Percentiles rank a stretch among this genome's conserved stretches.
These are phyloP conservation scores for Erodium moschatum DNA, from an alignment of 441 rosid genomes.

Conservation along the genomic window DNA sequence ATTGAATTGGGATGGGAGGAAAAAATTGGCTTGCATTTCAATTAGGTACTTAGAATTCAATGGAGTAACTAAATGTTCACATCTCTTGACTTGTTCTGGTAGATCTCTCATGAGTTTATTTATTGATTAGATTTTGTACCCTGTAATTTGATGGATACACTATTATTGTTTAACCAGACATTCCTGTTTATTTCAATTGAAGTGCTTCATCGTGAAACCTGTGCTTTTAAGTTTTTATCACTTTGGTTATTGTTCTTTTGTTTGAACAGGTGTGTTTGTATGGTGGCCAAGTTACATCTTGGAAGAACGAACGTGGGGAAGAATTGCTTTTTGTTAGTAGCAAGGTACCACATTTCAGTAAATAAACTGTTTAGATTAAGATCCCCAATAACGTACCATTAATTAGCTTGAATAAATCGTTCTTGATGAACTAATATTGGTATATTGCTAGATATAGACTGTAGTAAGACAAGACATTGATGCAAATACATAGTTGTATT, in stretches of 20 bases:
- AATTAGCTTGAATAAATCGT: no score
- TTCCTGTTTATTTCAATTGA: no score
- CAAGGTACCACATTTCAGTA: slow-evolving; percentile 34
- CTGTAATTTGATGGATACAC: background rate
- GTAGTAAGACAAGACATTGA: no score
- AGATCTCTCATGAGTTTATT: background rate
- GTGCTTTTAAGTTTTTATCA: no score
- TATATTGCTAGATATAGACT: no score
- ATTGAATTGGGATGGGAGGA: no score
- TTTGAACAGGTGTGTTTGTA: slow-evolving; percentile 46
- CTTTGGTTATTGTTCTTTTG: no score
- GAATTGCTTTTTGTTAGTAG: slow-evolving; percentile 60
- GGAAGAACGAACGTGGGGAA: slow-evolving; percentile 63
- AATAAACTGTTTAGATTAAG: background rate
- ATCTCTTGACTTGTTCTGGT: background rate
- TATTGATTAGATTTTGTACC: no score
- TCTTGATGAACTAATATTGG: no score
- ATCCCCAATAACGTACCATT: no score
- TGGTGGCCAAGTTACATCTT: slow-evolving; percentile 63
- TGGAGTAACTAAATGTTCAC: background rate
- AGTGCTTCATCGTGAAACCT: no score
- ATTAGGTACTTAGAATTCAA: background rate
- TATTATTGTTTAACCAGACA: background rate
- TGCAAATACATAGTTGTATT: background rate
- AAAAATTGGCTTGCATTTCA: no score